A percentile compares a stretch with the other conserved stretches of the same genome.
phyloP scores from a whole-genome alignment of 371 early-diverging fungal genomes.

The Funneliformis caledonium region DNA sequence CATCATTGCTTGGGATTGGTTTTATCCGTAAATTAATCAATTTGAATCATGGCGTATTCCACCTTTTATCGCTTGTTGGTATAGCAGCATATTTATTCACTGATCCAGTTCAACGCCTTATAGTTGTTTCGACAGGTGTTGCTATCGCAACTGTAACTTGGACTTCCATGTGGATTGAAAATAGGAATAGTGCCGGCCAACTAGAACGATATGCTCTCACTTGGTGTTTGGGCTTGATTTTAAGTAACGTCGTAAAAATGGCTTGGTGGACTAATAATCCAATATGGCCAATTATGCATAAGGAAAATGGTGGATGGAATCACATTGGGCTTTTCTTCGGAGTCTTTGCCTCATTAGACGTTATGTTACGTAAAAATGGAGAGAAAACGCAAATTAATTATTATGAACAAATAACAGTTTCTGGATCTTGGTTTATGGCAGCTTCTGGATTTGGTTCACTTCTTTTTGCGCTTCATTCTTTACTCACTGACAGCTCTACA shows the following conservation, averaged over 20 bases:
- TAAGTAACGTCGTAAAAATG: slow-evolving; percentile 73
- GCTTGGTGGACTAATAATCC: slow-evolving; percentile 82
- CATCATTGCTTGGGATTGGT: slow-evolving; percentile 67
- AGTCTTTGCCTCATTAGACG: slow-evolving; percentile 60
- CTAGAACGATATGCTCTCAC: slow-evolving; percentile 67
- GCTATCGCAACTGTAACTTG: slow-evolving; percentile 64
- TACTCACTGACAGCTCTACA: slow-evolving; percentile 76
- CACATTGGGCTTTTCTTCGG: slow-evolving; percentile 66
- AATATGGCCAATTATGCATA: slow-evolving; percentile 81
- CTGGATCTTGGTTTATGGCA: slow-evolving; percentile 56
- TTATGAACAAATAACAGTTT: slow-evolving; percentile 31
- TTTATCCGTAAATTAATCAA: slow-evolving; percentile 61
- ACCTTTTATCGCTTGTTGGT: slow-evolving; percentile 65
- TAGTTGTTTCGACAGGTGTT: slow-evolving; percentile 63
- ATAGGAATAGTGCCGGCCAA: slow-evolving; percentile 55
- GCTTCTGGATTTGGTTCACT: slow-evolving; percentile 70
- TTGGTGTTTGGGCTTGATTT: slow-evolving; percentile 70
- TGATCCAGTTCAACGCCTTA: slow-evolving; percentile 66
- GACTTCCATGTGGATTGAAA: slow-evolving; percentile 63
- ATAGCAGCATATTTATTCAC: slow-evolving; percentile 61
- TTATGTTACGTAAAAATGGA: slow-evolving; percentile 42
- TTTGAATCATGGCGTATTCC: slow-evolving; percentile 62
- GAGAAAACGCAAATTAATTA: slow-evolving; percentile 16
- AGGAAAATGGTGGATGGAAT: slow-evolving; percentile 72
- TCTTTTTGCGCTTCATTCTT: slow-evolving; percentile 73